A percentile compares a stretch with the other conserved stretches of the same genome.
Conservation (phyloP, 768 basidiomycete genomes). For the Kwoniella europaea region DNA sequence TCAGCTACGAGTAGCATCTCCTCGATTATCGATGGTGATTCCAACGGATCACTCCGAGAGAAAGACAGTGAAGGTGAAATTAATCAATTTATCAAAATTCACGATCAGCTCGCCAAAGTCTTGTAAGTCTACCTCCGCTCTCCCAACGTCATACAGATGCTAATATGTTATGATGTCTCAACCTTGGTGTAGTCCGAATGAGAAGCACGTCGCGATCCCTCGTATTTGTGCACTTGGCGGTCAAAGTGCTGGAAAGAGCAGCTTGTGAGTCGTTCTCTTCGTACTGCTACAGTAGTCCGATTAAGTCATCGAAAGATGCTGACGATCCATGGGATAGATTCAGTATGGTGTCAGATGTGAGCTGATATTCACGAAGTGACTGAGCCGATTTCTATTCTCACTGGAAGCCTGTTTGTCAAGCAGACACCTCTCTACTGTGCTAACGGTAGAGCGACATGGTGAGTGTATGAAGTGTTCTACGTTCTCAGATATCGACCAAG, state of each 20-base stretch:
- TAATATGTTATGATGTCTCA: too few species aligned
- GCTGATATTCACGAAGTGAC: background rate
- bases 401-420: background rate
- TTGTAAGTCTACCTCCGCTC: slow-evolving; percentile 10
- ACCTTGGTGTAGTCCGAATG: slow-evolving; percentile 7
- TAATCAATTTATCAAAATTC: slow-evolving; percentile 4
- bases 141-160: too few species aligned
- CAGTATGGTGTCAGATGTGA: slow-evolving; percentile 3
- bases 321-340: background rate
- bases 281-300: background rate
- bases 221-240: slow-evolving; percentile 30
- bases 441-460: background rate
- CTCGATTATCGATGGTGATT: background rate
- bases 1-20: background rate
- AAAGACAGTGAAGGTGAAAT: background rate
- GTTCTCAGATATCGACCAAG: too few species aligned
- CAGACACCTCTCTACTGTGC: slow-evolving; percentile 3
- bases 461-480: background rate
- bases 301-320: background rate
- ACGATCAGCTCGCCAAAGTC: slow-evolving; percentile 20
- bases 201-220: slow-evolving; percentile 6
- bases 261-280: slow-evolving; percentile 23
- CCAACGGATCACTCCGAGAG: background rate
- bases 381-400: background rate
- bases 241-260: slow-evolving; percentile 40